Evolutionary conservation across 129 eudicot genomes (phyloP).

Genomic region (Helichrysum umbraculigerum): DNA sequence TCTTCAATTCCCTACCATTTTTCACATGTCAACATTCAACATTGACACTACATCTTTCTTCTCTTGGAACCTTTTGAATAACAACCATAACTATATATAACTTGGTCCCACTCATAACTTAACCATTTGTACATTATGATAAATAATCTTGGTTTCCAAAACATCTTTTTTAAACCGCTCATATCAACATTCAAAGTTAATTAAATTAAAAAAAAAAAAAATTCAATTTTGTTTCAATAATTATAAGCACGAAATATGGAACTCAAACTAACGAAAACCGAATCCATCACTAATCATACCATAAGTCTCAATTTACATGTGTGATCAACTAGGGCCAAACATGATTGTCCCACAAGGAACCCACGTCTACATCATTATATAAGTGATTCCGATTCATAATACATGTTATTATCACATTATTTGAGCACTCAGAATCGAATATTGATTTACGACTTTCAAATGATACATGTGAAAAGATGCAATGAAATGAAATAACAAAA

Average conservation of each 20-base stretch:
- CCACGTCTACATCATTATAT: not conserved
- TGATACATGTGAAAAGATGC: conserved; percentile 28
- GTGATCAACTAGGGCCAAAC: conserved; percentile 4
- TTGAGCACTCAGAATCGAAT: not conserved
- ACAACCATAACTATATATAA: conserved; percentile 26
- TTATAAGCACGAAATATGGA: not conserved
- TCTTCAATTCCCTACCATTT: conserved; percentile 15
- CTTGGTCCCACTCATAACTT: conserved; percentile 27
- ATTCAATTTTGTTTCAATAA: not conserved
- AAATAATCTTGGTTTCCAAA: not conserved
- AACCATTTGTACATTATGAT: not conserved
- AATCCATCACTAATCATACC: conserved; percentile 12
- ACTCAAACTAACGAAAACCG: not conserved
- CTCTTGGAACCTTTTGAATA: conserved; percentile 10
- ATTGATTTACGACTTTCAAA: not conserved
- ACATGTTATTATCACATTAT: not conserved
- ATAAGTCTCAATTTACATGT: not conserved
- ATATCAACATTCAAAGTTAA: too few relatives aligned
- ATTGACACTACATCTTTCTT: conserved; percentile 32
- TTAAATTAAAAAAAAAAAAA: too few relatives aligned
- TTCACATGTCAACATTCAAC: conserved; percentile 37
- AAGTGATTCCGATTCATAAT: not conserved
- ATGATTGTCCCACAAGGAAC: conserved; percentile 8
- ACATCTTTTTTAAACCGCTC: too few relatives aligned
- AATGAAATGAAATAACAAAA: not conserved